Percentiles rank a stretch among this genome's conserved stretches.
Conservation (phyloP, 192 early-diverging fungal genomes). For the Entrophospora sp. region DNA sequence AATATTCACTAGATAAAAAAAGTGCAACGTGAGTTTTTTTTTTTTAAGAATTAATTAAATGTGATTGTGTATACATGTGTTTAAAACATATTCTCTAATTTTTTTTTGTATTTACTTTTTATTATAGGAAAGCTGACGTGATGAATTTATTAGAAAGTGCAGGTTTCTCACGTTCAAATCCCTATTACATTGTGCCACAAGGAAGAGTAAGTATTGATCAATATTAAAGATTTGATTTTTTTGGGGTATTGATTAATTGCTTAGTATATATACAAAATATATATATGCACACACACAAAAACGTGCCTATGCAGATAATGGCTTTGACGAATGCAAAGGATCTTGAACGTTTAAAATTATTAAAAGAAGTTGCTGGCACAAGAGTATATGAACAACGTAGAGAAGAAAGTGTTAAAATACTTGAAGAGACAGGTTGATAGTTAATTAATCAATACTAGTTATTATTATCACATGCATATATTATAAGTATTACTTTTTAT, state of each 20-base stretch:
- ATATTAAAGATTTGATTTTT: neutral
- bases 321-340: conserved; percentile 94
- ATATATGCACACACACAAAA: neutral
- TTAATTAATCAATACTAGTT: conserved; percentile 10
- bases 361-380: conserved; percentile 98
- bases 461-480: neutral
- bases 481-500: no score
- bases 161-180: conserved; percentile 94
- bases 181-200: conserved; percentile 98
- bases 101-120: neutral
- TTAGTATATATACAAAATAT: neutral
- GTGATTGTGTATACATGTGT: neutral
- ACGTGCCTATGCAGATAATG: conserved; percentile 54
- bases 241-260: neutral
- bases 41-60: neutral
- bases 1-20: conserved; percentile 95
- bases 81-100: neutral
- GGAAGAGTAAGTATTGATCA: conserved; percentile 53
- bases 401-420: conserved; percentile 81
- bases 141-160: conserved; percentile 91
- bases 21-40: conserved; percentile 56
- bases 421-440: conserved; percentile 74
- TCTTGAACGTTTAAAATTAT: conserved; percentile 71
- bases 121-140: conserved; percentile 75
- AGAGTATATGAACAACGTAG: conserved; percentile 89